Conservation (phyloP, 306 rosid species). For the Dalbergia cultrata region DNA sequence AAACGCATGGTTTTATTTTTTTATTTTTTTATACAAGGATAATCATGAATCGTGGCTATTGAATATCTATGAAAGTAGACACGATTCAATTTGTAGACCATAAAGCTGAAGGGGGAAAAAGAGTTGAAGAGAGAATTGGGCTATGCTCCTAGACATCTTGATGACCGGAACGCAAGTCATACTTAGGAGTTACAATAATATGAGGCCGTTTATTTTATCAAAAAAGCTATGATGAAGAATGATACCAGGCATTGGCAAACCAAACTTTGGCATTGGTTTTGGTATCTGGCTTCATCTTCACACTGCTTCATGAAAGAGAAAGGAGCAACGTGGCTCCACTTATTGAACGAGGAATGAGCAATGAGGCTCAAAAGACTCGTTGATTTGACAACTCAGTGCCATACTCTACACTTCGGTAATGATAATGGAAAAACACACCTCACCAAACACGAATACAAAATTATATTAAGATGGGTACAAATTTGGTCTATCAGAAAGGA, state of each 20-base stretch:
- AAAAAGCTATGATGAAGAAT: not conserved
- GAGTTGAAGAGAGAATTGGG: too few relatives aligned
- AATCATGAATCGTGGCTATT: not conserved
- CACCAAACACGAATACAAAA: constrained; percentile 30
- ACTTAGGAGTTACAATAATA: not conserved
- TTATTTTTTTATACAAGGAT: too few relatives aligned
- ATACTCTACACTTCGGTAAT: not conserved
- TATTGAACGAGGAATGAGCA: not conserved
- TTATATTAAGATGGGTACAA: not conserved
- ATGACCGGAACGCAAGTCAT: not conserved
- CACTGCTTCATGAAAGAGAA: not conserved
- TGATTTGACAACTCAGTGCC: not conserved
- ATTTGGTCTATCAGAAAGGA: not conserved
- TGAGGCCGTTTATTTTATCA: not conserved
- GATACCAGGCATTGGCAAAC: not conserved
- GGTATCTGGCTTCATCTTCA: not conserved
- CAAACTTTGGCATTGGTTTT: not conserved
- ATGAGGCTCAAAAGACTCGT: not conserved
- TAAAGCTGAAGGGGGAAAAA: not conserved
- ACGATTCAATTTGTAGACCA: too few relatives aligned
- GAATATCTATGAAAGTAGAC: not conserved
- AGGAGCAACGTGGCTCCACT: not conserved
- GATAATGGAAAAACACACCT: constrained; percentile 6
- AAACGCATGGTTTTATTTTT: too few relatives aligned
- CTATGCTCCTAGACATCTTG: not conserved